phyloP scores from a whole-genome alignment of 805 yeast species.

The Kazachstania kunashirensis region DNA sequence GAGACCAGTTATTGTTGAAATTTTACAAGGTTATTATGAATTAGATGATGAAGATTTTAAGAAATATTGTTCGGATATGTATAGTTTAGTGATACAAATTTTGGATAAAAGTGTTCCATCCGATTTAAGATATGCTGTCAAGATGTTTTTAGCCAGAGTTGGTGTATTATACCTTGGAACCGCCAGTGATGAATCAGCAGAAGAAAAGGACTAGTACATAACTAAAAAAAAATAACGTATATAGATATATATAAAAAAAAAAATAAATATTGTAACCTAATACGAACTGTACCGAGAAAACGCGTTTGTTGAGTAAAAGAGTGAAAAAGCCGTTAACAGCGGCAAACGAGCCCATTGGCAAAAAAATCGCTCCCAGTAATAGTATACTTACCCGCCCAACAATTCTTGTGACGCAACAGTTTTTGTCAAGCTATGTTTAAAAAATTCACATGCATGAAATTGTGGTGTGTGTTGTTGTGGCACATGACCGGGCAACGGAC shows the following conservation, averaged over 20 bases:
- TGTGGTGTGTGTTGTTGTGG: too few species aligned
- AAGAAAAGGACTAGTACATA: background rate
- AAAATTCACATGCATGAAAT: too few species aligned
- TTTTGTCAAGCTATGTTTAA: too few species aligned
- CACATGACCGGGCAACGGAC: too few species aligned
- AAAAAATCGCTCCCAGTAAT: background rate
- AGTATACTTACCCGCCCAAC: too few species aligned
- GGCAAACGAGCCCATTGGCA: background rate
- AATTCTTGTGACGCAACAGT: too few species aligned
- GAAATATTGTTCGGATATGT: slow-evolving; percentile 48
- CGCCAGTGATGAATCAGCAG: background rate
- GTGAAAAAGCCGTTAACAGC: background rate
- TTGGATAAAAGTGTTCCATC: slow-evolving; percentile 52
- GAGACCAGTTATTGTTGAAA: slow-evolving; percentile 88
- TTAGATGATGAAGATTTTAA: slow-evolving; percentile 66
- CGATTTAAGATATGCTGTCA: slow-evolving; percentile 53
- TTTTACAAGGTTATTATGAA: slow-evolving; percentile 70
- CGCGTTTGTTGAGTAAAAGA: background rate
- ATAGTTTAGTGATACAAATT: slow-evolving; percentile 46
- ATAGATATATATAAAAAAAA: background rate
- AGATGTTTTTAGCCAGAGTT: slow-evolving; percentile 46
- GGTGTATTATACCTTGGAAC: slow-evolving; percentile 36
- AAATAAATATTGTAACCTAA: background rate
- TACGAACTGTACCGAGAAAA: too few species aligned
- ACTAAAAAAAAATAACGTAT: background rate